Evolutionary conservation across 805 yeast species (phyloP).

Genomic region (Saccharomycopsis sp.): DNA sequence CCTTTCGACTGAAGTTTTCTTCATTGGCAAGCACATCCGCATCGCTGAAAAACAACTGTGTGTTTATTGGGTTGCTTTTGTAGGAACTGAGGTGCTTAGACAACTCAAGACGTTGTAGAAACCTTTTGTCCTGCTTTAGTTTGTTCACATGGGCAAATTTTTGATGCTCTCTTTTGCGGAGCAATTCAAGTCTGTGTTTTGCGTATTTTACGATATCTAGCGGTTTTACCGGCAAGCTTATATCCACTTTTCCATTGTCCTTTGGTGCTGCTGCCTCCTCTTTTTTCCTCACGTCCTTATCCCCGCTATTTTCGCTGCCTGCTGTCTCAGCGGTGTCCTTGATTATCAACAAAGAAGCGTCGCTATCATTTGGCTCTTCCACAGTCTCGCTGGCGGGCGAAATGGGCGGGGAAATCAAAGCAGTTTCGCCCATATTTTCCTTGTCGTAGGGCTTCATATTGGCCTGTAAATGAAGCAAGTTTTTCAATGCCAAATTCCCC

Average conservation of each 20-base stretch:
- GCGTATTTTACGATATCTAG: slow-evolving; percentile 59
- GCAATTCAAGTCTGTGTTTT: slow-evolving; percentile 34
- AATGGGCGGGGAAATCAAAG: slow-evolving; percentile 16
- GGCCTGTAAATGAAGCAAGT: slow-evolving; percentile 38
- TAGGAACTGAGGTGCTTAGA: slow-evolving; percentile 14
- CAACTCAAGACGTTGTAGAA: slow-evolving; percentile 6
- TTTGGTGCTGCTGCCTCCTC: not conserved
- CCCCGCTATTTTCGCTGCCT: slow-evolving; percentile 4
- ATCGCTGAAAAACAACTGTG: not conserved
- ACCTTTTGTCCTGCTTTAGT: slow-evolving; percentile 6
- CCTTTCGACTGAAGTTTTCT: slow-evolving; percentile 1
- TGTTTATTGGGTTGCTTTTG: slow-evolving; percentile 6
- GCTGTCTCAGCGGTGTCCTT: slow-evolving; percentile 13
- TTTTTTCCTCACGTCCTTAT: not conserved
- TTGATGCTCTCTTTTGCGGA: slow-evolving; percentile 28
- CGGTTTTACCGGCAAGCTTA: slow-evolving; percentile 23
- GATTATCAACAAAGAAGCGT: slow-evolving; percentile 20
- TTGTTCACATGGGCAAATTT: not conserved
- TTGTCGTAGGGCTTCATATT: slow-evolving; percentile 17
- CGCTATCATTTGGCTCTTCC: slow-evolving; percentile 17
- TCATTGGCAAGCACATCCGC: not conserved
- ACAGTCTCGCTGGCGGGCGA: slow-evolving; percentile 7
- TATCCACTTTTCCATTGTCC: slow-evolving; percentile 3
- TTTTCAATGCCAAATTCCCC: slow-evolving; percentile 66
- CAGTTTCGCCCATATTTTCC: slow-evolving; percentile 12